A percentile compares a stretch with the other conserved stretches of the same genome.
Conservation (phyloP, 495 filamentous ascomycete species). For the Amphirosellinia nigrospora region DNA sequence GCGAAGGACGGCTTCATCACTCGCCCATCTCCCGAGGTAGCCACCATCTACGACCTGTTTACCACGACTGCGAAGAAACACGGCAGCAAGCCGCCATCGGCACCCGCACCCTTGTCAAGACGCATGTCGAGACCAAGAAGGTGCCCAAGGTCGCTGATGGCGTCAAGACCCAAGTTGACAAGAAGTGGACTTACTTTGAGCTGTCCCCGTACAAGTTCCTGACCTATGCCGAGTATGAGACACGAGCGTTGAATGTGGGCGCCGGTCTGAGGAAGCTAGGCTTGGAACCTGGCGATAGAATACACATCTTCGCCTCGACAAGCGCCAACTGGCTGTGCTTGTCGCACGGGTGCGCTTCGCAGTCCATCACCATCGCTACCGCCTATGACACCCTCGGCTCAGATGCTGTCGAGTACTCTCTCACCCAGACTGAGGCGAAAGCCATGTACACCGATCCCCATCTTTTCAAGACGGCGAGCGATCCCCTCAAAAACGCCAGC, state of each 20-base stretch:
- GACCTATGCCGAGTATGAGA: slow-evolving; percentile 68
- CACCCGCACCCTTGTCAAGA: slow-evolving; percentile 61
- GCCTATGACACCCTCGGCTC: slow-evolving; percentile 71
- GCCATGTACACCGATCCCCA: slow-evolving; percentile 68
- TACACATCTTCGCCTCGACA: slow-evolving; percentile 69
- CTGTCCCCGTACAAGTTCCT: slow-evolving; percentile 64
- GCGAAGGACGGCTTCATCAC: slow-evolving; percentile 58
- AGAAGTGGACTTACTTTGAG: slow-evolving; percentile 73
- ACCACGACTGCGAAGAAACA: slow-evolving; percentile 57
- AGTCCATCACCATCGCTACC: slow-evolving; percentile 69
- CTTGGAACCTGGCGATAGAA: slow-evolving; percentile 51
- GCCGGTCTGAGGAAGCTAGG: slow-evolving; percentile 65
- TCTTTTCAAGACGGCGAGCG: slow-evolving; percentile 56
- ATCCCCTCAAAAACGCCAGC: slow-evolving; percentile 49
- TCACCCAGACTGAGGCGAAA: slow-evolving; percentile 63
- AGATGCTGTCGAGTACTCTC: slow-evolving; percentile 65
- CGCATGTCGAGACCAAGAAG: slow-evolving; percentile 68
- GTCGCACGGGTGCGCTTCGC: slow-evolving; percentile 58
- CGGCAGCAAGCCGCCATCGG: slow-evolving; percentile 65
- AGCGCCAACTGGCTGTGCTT: slow-evolving; percentile 58
- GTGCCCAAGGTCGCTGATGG: slow-evolving; percentile 72
- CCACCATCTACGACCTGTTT: slow-evolving; percentile 66
- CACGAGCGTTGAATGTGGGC: slow-evolving; percentile 57
- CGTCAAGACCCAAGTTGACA: slow-evolving; percentile 64
- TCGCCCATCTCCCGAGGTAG: slow-evolving; percentile 57